Evolutionary conservation across 495 filamentous ascomycete species (phyloP), one percentile per base, ranked within the genome.

Genomic region (Pseudomonodictys pantanalensis): DNA sequence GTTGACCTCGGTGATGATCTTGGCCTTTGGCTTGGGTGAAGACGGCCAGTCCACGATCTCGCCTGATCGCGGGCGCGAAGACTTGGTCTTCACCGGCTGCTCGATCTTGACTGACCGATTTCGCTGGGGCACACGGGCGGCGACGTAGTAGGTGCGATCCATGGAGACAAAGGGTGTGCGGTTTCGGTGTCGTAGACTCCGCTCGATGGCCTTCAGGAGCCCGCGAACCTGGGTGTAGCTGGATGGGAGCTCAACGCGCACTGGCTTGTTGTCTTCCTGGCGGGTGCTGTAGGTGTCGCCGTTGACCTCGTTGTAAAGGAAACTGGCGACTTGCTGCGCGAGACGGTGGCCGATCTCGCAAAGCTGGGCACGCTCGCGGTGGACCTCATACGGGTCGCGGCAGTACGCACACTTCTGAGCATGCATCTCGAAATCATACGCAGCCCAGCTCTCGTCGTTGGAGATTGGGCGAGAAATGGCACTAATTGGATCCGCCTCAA

Each of bases 391-490:
- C 2, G 72, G 71, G 44, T 71, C 44, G 58, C 66, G 49, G 67
- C 72, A 75, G 42, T 62, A 55, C 23, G 42, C 46, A 60, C 72
- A 75, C 41, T 62, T 62, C 11, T 56, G 65, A 17, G 70, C 70
- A 51, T 75, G 72, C 23, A 48, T 53, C 49, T 75, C 72, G 46
- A 73, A 73, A 52, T 70, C 30, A 62, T 75, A 72, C 23, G 72
- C 44, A 0, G 70, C 68, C 72, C 72, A 72, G 56, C 58, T 56
- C 57, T 75, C 72, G 26, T 48, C 45, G 12, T 17, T 45, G 43
- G 59, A 67, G 32, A 71, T 51, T 2, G 70, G 67, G 20, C 71
- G 64, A 2, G 65, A 65, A 38, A 70, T 50, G 23, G 44, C 45
- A 33, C 62, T 67, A 35, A 72, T 68, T 32, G 66, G 69, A 32